phyloP scores from a whole-genome alignment of 805 yeast genomes.

The Tetrapisispora pingtungensis region DNA sequence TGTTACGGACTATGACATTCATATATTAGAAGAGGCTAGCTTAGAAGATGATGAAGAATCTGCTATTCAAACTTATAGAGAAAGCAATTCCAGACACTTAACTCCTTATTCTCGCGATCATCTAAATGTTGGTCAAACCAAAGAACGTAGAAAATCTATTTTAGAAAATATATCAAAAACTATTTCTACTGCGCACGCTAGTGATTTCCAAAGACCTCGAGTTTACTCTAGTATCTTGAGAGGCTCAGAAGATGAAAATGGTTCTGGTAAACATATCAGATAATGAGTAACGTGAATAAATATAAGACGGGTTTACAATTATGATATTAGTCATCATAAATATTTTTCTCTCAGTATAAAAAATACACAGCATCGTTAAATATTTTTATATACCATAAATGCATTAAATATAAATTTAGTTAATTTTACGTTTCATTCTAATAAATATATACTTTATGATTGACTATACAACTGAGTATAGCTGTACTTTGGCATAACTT shows the following conservation, averaged over 20 bases:
- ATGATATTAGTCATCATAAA: too few species aligned
- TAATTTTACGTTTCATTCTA: background rate
- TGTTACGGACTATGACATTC: background rate
- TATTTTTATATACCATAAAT: background rate
- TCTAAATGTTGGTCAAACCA: background rate
- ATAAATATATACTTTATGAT: background rate
- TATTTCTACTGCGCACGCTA: slow-evolving; percentile 67
- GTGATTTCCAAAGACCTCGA: slow-evolving; percentile 66
- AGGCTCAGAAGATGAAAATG: background rate
- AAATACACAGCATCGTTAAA: too few species aligned
- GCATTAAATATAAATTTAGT: background rate
- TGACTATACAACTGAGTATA: slow-evolving; percentile 33
- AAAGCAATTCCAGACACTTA: background rate
- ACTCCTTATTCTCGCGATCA: background rate
- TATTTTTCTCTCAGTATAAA: too few species aligned
- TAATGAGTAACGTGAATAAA: too few species aligned
- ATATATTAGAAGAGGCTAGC: background rate
- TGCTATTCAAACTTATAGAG: background rate
- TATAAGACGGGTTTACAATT: too few species aligned
- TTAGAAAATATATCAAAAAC: slow-evolving; percentile 31
- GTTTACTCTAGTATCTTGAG: slow-evolving; percentile 6
- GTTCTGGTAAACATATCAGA: background rate
- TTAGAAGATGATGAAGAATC: background rate
- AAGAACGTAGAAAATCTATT: slow-evolving; percentile 10
- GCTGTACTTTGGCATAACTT: slow-evolving; percentile 93